phyloP scores from a whole-genome alignment of 2,329 filamentous ascomycete genomes.

The Fusarium drepaniforme region DNA sequence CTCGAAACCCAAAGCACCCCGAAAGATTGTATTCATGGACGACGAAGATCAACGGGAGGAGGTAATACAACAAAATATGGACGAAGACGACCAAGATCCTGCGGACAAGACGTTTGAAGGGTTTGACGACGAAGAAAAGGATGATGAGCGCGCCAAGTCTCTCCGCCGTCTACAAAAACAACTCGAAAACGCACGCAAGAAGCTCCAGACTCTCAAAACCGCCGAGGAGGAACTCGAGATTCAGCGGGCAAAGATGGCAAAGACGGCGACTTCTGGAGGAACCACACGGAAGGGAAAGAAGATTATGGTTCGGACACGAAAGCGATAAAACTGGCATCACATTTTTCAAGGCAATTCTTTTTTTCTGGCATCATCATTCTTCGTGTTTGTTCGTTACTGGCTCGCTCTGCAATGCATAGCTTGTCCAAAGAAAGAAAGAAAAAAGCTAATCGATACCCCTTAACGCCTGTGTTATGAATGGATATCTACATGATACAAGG shows the following conservation, averaged over 20 bases:
- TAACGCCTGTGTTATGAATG: slow-evolving; percentile 43
- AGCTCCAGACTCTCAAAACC: slow-evolving; percentile 65
- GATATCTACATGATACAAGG: slow-evolving; percentile 41
- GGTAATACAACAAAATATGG: slow-evolving; percentile 45
- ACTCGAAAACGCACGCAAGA: slow-evolving; percentile 64
- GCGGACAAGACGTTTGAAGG: slow-evolving; percentile 45
- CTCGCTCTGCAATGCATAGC: slow-evolving; percentile 33
- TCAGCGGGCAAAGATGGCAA: slow-evolving; percentile 73
- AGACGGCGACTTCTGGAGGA: slow-evolving; percentile 71
- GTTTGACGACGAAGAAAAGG: slow-evolving; percentile 30
- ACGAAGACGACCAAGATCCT: slow-evolving; percentile 48
- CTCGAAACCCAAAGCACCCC: slow-evolving; percentile 48
- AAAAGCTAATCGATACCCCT: slow-evolving; percentile 45
- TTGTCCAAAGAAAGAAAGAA: background rate
- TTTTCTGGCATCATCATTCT: slow-evolving; percentile 21
- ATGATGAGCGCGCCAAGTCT: slow-evolving; percentile 56
- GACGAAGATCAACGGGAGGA: slow-evolving; percentile 52
- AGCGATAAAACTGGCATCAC: slow-evolving; percentile 59
- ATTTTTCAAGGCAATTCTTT: slow-evolving; percentile 5
- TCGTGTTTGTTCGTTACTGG: slow-evolving; percentile 38
- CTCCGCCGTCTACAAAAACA: slow-evolving; percentile 61
- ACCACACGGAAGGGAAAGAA: slow-evolving; percentile 71
- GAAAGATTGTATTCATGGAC: slow-evolving; percentile 67
- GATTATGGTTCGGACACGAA: slow-evolving; percentile 72
- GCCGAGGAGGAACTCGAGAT: slow-evolving; percentile 69